Conservation (phyloP, 352 stramenopile genomes). For the Phytophthora pluvialis region DNA sequence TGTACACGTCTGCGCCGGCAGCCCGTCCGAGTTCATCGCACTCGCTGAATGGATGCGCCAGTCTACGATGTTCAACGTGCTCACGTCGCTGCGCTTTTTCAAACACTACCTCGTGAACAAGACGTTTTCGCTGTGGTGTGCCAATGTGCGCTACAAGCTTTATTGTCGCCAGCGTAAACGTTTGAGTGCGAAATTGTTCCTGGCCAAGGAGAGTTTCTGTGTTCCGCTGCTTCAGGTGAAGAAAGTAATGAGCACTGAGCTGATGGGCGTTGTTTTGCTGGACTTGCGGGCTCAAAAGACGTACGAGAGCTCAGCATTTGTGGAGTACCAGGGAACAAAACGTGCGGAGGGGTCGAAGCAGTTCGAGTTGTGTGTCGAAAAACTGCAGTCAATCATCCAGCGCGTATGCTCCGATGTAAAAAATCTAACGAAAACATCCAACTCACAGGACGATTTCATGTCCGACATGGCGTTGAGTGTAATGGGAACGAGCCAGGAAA, state of each 20-base stretch:
- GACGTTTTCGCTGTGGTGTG: slow-evolving; percentile 86
- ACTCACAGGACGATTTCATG: slow-evolving; percentile 70
- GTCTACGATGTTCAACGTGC: slow-evolving; percentile 94
- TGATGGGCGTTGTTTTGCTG: slow-evolving; percentile 83
- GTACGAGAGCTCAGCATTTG: slow-evolving; percentile 88
- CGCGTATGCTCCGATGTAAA: slow-evolving; percentile 92
- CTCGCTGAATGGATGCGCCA: slow-evolving; percentile 95
- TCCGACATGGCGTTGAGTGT: slow-evolving; percentile 41
- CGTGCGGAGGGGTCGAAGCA: slow-evolving; percentile 89
- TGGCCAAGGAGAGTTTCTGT: slow-evolving; percentile 93
- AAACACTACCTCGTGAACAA: slow-evolving; percentile 95
- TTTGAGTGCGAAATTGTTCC: slow-evolving; percentile 82
- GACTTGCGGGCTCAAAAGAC: slow-evolving; percentile 90
- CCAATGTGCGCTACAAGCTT: slow-evolving; percentile 91
- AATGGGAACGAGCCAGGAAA: slow-evolving; percentile 60
- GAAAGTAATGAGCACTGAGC: slow-evolving; percentile 85
- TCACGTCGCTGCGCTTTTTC: slow-evolving; percentile 94
- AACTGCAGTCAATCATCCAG: slow-evolving; percentile 90
- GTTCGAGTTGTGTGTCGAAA: slow-evolving; percentile 92
- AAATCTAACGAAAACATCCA: slow-evolving; percentile 75
- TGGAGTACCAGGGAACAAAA: slow-evolving; percentile 91
- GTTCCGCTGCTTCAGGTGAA: slow-evolving; percentile 89
- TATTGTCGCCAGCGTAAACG: slow-evolving; percentile 91
- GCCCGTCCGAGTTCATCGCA: slow-evolving; percentile 92
- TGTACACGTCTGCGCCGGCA: slow-evolving; percentile 72